Evolutionary conservation across 805 yeast genomes (phyloP).

Genomic region (Saccharomyces paradoxus): DNA sequence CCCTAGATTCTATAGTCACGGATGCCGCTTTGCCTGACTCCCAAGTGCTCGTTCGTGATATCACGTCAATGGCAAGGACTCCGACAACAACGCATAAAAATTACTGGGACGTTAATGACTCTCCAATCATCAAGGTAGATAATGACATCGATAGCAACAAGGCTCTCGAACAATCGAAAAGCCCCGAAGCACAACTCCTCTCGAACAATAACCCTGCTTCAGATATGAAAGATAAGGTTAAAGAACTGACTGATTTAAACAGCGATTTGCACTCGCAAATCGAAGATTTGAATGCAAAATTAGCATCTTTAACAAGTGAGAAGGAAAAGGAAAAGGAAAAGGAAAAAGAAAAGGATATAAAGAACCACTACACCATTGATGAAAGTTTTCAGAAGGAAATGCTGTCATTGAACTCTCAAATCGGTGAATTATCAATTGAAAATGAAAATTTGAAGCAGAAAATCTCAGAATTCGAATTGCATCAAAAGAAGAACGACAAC

Average conservation of each 20-base stretch:
- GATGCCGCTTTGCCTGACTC: not conserved
- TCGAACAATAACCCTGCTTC: not conserved
- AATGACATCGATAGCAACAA: not conserved
- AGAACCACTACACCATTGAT: conserved; percentile 7
- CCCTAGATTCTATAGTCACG: not conserved
- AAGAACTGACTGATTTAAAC: conserved; percentile 15
- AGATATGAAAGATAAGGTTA: not conserved
- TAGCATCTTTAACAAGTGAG: conserved; percentile 8
- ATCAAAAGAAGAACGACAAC: not conserved
- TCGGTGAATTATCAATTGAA: conserved; percentile 24
- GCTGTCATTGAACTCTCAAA: conserved; percentile 17
- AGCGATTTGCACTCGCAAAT: conserved; percentile 14
- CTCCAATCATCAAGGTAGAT: not conserved
- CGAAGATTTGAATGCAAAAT: conserved; percentile 12
- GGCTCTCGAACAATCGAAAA: not conserved
- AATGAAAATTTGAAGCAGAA: conserved; percentile 32
- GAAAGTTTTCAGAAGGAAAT: conserved; percentile 20
- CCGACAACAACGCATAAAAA: not conserved
- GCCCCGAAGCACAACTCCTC: not conserved
- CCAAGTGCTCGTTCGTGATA: not conserved
- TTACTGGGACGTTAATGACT: not conserved
- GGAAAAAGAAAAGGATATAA: not conserved
- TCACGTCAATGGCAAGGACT: not conserved
- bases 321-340: conserved; percentile 2
- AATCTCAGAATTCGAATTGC: conserved; percentile 38